phyloP scores from a whole-genome alignment of 257 asterid species.

The Solanum neorickii region DNA sequence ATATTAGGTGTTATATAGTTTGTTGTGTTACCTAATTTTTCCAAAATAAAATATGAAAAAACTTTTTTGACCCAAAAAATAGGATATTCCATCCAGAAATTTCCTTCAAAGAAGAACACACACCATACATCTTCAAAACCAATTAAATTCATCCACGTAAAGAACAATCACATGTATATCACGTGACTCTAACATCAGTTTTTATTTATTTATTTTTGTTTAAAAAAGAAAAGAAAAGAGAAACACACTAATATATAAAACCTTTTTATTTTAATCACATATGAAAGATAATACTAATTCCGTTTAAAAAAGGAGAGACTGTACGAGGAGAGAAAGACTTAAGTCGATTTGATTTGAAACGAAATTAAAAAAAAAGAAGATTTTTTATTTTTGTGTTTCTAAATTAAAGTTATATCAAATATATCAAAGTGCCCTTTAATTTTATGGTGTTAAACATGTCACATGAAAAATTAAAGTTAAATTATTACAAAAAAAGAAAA shows the following conservation, averaged over 20 bases:
- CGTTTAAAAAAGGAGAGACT: too few relatives aligned
- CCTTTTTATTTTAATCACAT: too few relatives aligned
- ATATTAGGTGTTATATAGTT: not conserved
- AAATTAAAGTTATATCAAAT: too few relatives aligned
- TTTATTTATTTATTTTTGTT: not conserved
- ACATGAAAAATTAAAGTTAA: too few relatives aligned
- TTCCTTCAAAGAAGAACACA: not conserved
- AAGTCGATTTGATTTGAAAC: too few relatives aligned
- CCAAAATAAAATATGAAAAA: not conserved
- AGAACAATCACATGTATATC: not conserved
- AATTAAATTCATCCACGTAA: not conserved
- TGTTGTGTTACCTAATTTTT: not conserved
- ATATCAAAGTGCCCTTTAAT: too few relatives aligned
- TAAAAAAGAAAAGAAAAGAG: not conserved
- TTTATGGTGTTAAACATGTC: too few relatives aligned
- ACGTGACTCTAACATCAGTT: not conserved
- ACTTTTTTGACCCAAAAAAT: not conserved
- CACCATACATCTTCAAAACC: not conserved
- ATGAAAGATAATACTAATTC: too few relatives aligned
- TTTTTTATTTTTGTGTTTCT: too few relatives aligned
- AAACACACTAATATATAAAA: not conserved
- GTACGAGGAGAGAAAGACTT: too few relatives aligned
- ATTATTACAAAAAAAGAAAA: too few relatives aligned
- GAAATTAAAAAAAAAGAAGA: too few relatives aligned
- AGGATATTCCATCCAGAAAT: not conserved